Evolutionary conservation across 2,329 filamentous ascomycete species (phyloP).

Genomic region (Claviceps capensis): DNA sequence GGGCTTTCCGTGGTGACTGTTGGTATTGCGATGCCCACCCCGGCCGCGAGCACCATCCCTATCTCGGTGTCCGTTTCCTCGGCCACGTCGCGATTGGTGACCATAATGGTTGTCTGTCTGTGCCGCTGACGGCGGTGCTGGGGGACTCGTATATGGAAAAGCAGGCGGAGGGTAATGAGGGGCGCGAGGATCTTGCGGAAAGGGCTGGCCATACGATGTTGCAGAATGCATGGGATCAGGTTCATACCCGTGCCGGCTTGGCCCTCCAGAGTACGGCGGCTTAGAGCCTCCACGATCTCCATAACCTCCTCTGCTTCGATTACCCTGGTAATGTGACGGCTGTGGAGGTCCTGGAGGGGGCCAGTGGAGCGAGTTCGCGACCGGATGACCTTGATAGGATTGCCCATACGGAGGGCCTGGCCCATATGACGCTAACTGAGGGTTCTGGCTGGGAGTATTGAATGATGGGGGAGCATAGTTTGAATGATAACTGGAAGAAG

Average conservation of each 20-base stretch:
- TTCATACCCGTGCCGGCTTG: slow-evolving; percentile 21
- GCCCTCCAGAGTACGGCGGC: slow-evolving; percentile 15
- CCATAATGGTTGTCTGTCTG: slow-evolving; percentile 22
- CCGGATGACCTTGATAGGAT: slow-evolving; percentile 23
- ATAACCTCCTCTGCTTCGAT: slow-evolving; percentile 32
- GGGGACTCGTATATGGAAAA: slow-evolving; percentile 26
- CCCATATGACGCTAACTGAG: slow-evolving; percentile 31
- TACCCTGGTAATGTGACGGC: slow-evolving; percentile 22
- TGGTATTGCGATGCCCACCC: slow-evolving; percentile 15
- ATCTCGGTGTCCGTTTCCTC: slow-evolving; percentile 16
- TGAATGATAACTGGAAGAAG: slow-evolving; percentile 42
- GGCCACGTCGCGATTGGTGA: slow-evolving; percentile 21
- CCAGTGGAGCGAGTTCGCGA: slow-evolving; percentile 8
- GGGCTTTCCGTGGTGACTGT: slow-evolving; percentile 28
- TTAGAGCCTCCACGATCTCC: slow-evolving; percentile 30
- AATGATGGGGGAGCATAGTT: slow-evolving; percentile 46
- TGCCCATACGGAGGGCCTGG: slow-evolving; percentile 24
- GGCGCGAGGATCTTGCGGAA: slow-evolving; percentile 25
- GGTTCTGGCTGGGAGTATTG: slow-evolving; percentile 22
- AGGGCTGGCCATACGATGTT: slow-evolving; percentile 25
- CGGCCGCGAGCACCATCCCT: slow-evolving; percentile 30
- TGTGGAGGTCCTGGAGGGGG: slow-evolving; percentile 18
- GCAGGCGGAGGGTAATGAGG: slow-evolving; percentile 20
- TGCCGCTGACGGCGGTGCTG: slow-evolving; percentile 21
- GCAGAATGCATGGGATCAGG: slow-evolving; percentile 19